phyloP scores from a whole-genome alignment of 2,329 filamentous ascomycete genomes.

The Pseudocercospora crystallina region DNA sequence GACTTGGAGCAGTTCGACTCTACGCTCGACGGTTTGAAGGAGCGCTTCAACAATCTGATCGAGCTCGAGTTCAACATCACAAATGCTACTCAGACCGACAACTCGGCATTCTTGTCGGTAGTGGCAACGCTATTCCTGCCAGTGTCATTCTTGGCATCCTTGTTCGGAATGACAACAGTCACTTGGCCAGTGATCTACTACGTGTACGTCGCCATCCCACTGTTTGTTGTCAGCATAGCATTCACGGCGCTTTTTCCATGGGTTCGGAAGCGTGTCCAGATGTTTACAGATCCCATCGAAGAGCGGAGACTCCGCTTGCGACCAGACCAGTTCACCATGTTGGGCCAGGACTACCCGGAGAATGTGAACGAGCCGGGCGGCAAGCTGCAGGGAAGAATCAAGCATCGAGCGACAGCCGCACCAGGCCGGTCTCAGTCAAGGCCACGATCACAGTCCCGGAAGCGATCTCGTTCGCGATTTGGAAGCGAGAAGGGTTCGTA shows the following conservation, averaged over 20 bases:
- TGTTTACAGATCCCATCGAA: slow-evolving; percentile 29
- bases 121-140: slow-evolving; percentile 39
- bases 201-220: slow-evolving; percentile 35
- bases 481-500: slow-evolving; percentile 8
- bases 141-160: slow-evolving; percentile 35
- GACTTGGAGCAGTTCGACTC: slow-evolving; percentile 38
- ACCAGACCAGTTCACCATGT: slow-evolving; percentile 35
- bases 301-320: slow-evolving; percentile 25
- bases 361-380: slow-evolving; percentile 24
- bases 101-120: slow-evolving; percentile 35
- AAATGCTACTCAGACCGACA: slow-evolving; percentile 37
- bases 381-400: slow-evolving; percentile 14
- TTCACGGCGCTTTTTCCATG: slow-evolving; percentile 33
- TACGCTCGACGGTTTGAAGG: slow-evolving; percentile 36
- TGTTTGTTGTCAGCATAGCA: slow-evolving; percentile 30
- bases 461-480: slow-evolving; percentile 4
- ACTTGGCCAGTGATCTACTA: slow-evolving; percentile 35
- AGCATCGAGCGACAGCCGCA: slow-evolving; percentile 9
- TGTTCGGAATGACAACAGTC: slow-evolving; percentile 38
- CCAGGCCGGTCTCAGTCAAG: not conserved
- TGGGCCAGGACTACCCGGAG: slow-evolving; percentile 36
- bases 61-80: slow-evolving; percentile 43
- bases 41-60: slow-evolving; percentile 40
- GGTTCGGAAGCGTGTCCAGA: slow-evolving; percentile 29
- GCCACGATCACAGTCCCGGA: slow-evolving; percentile 1